These are phyloP conservation scores for Leishmania amazonensis DNA, from an alignment of 208 protist genomes.

Conservation along the genomic window DNA sequence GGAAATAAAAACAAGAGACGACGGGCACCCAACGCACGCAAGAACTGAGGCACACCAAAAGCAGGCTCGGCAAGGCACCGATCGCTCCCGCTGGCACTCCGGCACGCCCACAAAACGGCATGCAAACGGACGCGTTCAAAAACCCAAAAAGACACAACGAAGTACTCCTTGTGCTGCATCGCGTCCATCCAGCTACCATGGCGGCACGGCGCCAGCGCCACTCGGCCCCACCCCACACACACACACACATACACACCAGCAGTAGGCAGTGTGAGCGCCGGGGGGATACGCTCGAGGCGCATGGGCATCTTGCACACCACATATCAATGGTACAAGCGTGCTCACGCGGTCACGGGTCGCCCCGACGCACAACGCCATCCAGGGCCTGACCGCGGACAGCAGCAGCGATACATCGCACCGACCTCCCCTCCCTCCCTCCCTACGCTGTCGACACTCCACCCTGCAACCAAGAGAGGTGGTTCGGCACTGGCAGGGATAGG, in stretches of 20 bases:
- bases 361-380: background rate
- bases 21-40: no score
- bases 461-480: background rate
- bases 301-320: background rate
- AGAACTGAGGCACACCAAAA: no score
- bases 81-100: no score
- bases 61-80: no score
- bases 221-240: background rate
- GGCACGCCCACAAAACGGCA: no score
- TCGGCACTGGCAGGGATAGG: background rate
- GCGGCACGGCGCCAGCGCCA: background rate
- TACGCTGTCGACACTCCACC: background rate
- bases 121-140: no score
- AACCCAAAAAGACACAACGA: background rate
- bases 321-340: background rate
- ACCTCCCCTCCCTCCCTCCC: background rate
- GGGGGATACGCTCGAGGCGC: background rate
- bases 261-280: background rate
- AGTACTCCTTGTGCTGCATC: no score
- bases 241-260: background rate
- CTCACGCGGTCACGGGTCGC: background rate
- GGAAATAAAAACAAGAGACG: no score
- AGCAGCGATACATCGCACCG: background rate
- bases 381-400: background rate
- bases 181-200: no score